These are phyloP conservation scores for Trichoderma orchidacearum DNA, from an alignment of 495 filamentous ascomycete species.

Conservation along the genomic window DNA sequence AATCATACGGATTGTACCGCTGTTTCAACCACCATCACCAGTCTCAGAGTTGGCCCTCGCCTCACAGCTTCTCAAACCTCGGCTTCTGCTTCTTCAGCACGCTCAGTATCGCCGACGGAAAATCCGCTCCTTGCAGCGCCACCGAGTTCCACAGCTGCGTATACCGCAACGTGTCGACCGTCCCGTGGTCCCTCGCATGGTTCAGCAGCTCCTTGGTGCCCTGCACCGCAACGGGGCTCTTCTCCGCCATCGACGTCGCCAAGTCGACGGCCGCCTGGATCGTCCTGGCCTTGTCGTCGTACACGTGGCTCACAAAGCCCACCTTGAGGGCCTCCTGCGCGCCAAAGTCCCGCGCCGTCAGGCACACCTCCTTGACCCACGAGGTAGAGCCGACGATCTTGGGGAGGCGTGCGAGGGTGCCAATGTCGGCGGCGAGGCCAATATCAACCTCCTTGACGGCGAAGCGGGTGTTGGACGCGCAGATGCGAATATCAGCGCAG, in stretches of 20 bases:
- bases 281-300: conserved; percentile 47
- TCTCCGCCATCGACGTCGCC: conserved; percentile 53
- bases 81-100: conserved; percentile 69
- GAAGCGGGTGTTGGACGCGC: conserved; percentile 47
- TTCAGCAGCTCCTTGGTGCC: conserved; percentile 91
- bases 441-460: conserved; percentile 93
- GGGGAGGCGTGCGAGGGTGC: conserved; percentile 73
- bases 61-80: conserved; percentile 72
- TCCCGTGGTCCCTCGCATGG: conserved; percentile 62
- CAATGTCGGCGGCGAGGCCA: conserved; percentile 85
- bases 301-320: conserved; percentile 74
- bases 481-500: conserved; percentile 70
- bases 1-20: background rate
- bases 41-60: background rate
- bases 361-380: conserved; percentile 86
- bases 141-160: conserved; percentile 78
- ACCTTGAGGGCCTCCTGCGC: conserved; percentile 69
- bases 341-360: conserved; percentile 64
- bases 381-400: conserved; percentile 63
- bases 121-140: conserved; percentile 69
- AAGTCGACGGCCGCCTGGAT: conserved; percentile 50
- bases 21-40: no score
- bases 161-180: conserved; percentile 75
- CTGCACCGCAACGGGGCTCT: conserved; percentile 86
- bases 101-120: conserved; percentile 56